Evolutionary conservation across 768 basidiomycete genomes (phyloP), one percentile per base, ranked within the genome.

Genomic region (Pholiota molesta): DNA sequence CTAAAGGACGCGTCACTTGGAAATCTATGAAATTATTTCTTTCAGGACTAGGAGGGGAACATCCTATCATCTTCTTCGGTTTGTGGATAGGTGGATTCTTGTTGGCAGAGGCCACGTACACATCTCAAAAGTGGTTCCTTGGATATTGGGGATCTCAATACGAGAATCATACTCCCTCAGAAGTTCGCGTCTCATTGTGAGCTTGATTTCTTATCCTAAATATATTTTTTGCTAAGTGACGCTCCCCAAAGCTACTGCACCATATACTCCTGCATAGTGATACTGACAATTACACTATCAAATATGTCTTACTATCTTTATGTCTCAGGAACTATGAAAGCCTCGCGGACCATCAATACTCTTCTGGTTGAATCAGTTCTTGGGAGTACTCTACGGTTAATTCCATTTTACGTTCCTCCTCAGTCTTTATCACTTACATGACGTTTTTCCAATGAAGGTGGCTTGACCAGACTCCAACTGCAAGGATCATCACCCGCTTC

Each of bases 61-160:
- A 75, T 52, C 68, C 74, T 16, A 28, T 73, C 17, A 21, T 73
- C 0, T 81, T 80, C 67, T 79, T 77, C 57, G 21, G 65, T 5
- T 26, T 69, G 1, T 70, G 74, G 58, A 53, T 75, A 2, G 44
- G 62, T n/a, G 69, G 67, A 1, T 62, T 75, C 19, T 39, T 78
- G 16, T 39, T 74, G 2, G 57, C 63, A 10, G 72, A 76, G 16
- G 60, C 68, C 33, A 58, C 60, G 9, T 69, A 69, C 23, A 68
- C 73, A 1, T 47, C 72, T 21, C 77, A 79, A 61, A 77, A 75
- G 1, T 81, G 79, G 77, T 81, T 72, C 57, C 63, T 82, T 9
- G 81, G 80, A n/a, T 75, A 75, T 52, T 81, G 80, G 79, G 79
- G 77, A 13, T 75, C 78, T 26, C 77, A 78, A 11, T 55, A 55